Evolutionary conservation across 495 filamentous ascomycete species (phyloP).

Genomic region (Xylaria curta): DNA sequence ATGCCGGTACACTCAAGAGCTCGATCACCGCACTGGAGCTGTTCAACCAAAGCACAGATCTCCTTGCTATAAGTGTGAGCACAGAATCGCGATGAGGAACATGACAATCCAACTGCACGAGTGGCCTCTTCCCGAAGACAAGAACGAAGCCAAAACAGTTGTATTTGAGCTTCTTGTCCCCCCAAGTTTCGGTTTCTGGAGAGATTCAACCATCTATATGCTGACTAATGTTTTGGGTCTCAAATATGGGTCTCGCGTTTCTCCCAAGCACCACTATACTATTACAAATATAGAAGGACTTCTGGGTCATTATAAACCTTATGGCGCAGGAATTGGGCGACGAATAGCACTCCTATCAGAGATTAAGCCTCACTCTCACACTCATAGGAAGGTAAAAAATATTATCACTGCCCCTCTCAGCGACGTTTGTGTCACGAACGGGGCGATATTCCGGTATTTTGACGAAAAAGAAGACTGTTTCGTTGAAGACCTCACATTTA

Average conservation of each 20-base stretch:
- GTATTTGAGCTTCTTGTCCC: constrained; percentile 65
- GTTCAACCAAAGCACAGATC: neutral
- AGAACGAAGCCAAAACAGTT: constrained; percentile 46
- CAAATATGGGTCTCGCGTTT: neutral
- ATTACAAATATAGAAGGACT: neutral
- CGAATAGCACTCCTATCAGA: constrained; percentile 45
- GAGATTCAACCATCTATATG: constrained; percentile 54
- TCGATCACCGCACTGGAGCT: constrained; percentile 7
- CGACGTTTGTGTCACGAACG: constrained; percentile 52
- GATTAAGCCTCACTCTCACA: constrained; percentile 48
- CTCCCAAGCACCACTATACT: neutral
- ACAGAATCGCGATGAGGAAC: constrained; percentile 30
- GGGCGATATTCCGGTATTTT: constrained; percentile 43
- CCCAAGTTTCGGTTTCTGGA: constrained; percentile 53
- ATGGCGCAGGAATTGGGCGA: neutral
- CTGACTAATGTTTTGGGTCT: constrained; percentile 44
- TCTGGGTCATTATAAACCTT: no score
- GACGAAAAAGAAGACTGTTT: constrained; percentile 37
- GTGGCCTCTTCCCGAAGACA: constrained; percentile 61
- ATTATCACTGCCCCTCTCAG: constrained; percentile 32
- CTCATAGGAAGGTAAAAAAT: constrained; percentile 44
- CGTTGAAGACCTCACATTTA: constrained; percentile 27
- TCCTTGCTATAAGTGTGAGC: constrained; percentile 40
- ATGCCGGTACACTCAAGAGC: constrained; percentile 39
- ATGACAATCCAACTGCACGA: constrained; percentile 61